phyloP scores from a whole-genome alignment of 768 basidiomycete genomes.

The Lactifluus hygrophoroides region DNA sequence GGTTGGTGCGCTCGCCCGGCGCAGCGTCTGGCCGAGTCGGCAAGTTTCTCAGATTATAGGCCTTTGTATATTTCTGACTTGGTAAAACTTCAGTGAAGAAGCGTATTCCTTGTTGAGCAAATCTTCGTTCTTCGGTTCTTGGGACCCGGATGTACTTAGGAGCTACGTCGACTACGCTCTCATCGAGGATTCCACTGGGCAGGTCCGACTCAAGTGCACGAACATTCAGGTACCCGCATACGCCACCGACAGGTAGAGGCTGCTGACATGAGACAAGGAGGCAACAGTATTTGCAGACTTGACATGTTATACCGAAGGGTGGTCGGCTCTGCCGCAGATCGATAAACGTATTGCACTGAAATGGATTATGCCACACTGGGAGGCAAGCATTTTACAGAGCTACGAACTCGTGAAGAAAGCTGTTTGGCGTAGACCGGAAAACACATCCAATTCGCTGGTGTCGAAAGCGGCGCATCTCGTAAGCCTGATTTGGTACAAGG shows the following conservation, averaged over 20 bases:
- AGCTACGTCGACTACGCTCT: constrained; percentile 55
- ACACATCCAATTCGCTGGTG: constrained; percentile 29
- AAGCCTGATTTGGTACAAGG: neutral
- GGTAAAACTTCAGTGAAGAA: constrained; percentile 40
- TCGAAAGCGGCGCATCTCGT: constrained; percentile 28
- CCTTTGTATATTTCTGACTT: neutral
- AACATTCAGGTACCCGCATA: constrained; percentile 35
- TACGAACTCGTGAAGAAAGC: constrained; percentile 13
- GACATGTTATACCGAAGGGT: constrained; percentile 31
- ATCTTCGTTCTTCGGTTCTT: constrained; percentile 59
- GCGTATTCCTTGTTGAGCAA: constrained; percentile 41
- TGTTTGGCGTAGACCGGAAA: constrained; percentile 30
- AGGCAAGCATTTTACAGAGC: constrained; percentile 15
- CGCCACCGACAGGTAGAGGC: neutral
- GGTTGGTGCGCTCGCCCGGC: constrained; percentile 45
- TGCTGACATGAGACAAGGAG: constrained; percentile 32
- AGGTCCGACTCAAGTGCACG: constrained; percentile 56
- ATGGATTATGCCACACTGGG: constrained; percentile 48
- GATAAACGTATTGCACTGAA: constrained; percentile 42
- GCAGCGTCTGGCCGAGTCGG: constrained; percentile 58
- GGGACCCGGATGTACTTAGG: constrained; percentile 57
- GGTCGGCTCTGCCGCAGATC: constrained; percentile 29
- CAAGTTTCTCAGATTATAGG: constrained; percentile 23
- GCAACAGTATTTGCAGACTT: constrained; percentile 49
- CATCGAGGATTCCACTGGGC: constrained; percentile 30